These are phyloP conservation scores for Thalassiosira gravida DNA, from an alignment of 352 stramenopile genomes.

Conservation along the genomic window DNA sequence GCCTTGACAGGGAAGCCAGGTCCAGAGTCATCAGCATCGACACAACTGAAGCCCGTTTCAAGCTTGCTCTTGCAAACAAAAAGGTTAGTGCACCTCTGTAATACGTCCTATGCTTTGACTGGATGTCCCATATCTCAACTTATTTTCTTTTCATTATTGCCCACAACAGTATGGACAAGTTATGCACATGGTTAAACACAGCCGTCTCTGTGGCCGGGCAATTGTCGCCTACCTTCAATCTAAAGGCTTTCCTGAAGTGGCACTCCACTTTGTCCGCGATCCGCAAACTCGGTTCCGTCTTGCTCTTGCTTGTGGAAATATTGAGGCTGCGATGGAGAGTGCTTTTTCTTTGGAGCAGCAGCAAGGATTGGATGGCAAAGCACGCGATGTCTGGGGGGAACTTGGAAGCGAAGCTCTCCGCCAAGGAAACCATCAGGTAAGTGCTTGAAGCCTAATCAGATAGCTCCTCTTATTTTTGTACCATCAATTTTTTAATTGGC, in stretches of 20 bases:
- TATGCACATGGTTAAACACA: conserved; percentile 98
- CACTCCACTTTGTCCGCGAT: conserved; percentile 99
- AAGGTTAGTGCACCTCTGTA: conserved; percentile 44
- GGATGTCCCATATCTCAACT: conserved; percentile 1
- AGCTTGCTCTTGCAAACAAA: conserved; percentile 89
- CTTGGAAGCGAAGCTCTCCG: conserved; percentile 95
- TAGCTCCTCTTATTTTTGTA: neutral
- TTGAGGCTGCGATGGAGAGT: conserved; percentile 96
- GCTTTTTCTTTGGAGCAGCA: conserved; percentile 87
- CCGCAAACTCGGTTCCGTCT: conserved; percentile 97
- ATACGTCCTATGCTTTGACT: neutral
- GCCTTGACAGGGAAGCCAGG: conserved; percentile 96
- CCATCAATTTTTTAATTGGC: neutral
- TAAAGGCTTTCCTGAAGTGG: conserved; percentile 99
- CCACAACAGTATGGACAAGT: conserved; percentile 93
- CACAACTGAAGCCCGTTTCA: conserved; percentile 98
- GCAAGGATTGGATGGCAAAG: conserved; percentile 73
- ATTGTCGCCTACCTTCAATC: conserved; percentile 99
- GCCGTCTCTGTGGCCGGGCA: conserved; percentile 94
- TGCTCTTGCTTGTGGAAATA: conserved; percentile 97
- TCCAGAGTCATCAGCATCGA: conserved; percentile 95
- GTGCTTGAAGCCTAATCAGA: conserved; percentile 4
- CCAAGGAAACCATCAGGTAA: conserved; percentile 95
- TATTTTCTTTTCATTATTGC: conserved; percentile 6
- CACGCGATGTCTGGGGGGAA: conserved; percentile 96